A percentile compares a stretch with the other conserved stretches of the same genome.
phyloP scores from a whole-genome alignment of 2,329 filamentous ascomycete species.

The Colletotrichum incanum region DNA sequence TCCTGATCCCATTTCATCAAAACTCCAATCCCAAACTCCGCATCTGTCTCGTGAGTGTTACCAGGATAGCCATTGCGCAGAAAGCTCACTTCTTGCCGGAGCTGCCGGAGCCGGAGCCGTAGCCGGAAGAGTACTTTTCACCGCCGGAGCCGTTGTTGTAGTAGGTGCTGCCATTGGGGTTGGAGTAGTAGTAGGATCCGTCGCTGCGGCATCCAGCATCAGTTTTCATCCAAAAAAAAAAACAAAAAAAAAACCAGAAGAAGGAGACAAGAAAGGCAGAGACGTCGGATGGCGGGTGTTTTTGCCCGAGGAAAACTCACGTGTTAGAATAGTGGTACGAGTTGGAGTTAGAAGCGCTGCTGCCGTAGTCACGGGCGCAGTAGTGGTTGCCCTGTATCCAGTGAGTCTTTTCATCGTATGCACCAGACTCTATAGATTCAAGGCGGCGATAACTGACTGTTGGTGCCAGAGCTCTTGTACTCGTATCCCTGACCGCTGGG shows the following conservation, averaged over 20 bases:
- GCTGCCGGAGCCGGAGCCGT: constrained; percentile 35
- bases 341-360: constrained; percentile 69
- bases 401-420: neutral
- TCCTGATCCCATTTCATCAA: neutral
- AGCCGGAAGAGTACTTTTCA: constrained; percentile 47
- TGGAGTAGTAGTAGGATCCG: constrained; percentile 82
- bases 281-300: neutral
- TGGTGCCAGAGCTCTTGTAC: constrained; percentile 71
- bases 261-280: too few relatives aligned
- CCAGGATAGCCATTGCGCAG: neutral
- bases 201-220: constrained; percentile 56
- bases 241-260: too few relatives aligned
- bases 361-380: constrained; percentile 76
- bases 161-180: constrained; percentile 78
- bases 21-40: neutral
- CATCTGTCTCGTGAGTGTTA: neutral
- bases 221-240: neutral
- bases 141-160: constrained; percentile 74
- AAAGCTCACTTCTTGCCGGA: constrained; percentile 35
- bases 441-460: constrained; percentile 67
- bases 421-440: too few relatives aligned
- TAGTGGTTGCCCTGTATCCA: constrained; percentile 75
- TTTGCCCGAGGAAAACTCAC: constrained; percentile 54
- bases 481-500: constrained; percentile 52
- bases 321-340: constrained; percentile 78